Base-by-base conservation (phyloP, 768 basidiomycete species). In the Mycena polygramma region DNA sequence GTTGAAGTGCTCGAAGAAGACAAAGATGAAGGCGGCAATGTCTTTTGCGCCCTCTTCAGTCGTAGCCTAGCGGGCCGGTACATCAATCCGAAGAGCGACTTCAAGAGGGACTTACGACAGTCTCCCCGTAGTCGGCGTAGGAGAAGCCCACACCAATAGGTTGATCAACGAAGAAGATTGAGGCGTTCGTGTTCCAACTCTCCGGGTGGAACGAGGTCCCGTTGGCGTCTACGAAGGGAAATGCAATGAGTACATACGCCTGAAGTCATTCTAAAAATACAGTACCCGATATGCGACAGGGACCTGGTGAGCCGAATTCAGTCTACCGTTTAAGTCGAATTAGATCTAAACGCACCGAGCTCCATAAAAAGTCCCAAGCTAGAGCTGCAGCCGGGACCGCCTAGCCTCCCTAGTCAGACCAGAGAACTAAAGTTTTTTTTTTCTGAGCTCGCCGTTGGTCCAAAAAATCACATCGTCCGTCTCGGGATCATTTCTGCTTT, bases 1-100 rank as follows among this genome's bases (percentile, higher is more conserved):
- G 64, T 79, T 84, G 76, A 94, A 94, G 66, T 90, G 85, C 73
- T 93, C 91, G 57, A 93, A 93, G 80, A 93, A 93, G 63, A 94
- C 88, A 4, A 87, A 81, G 0, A 93, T 83, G 73, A 94, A 94
- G 0, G 89, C 87, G 0, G 91, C 91, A 6, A 94, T 88, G 72
- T 94, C 92, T 60, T 86, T 83, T 0, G 69, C 39, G 35, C 35
- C 52, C 26, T 58, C 41, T 58, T 54, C 65, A 4, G 64, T 68
- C 0, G 46, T 61, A 4, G 30, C 60, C 58, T 60, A 24, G 1
- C 62, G 35, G 7, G 49, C 71, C 17, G 26, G 22, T n/a, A 43
- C 53, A 19, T 46, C 17, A 43, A 2, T 17, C 11, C 55, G 4
- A 49, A 24, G 30, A 57, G 6, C 9, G n/a, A 8, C 14, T 15